Base-by-base conservation (phyloP, 2,329 filamentous ascomycete species). In the Penicillium psychrosexuale region DNA sequence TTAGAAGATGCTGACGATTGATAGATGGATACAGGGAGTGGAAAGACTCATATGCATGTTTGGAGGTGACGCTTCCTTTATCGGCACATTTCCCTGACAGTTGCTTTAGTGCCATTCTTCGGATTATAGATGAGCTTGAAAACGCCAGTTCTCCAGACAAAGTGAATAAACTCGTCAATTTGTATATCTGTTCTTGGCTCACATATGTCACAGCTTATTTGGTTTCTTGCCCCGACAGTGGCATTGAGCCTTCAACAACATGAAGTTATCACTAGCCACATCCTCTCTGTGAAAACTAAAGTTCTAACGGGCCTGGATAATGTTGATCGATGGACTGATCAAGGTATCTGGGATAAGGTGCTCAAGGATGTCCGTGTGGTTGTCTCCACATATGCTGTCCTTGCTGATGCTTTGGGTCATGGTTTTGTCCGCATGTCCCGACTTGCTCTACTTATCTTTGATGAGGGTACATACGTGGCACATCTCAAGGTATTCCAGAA, bases 1-100 rank as follows among this genome's bases (percentile, higher is more conserved):
- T 40, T 9, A 28, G 19, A 39, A 36, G 11, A 9, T 30, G 34
- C 43, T 55, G 39, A 57, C 48, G 28, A 17, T 12, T 15, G 5
- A 2, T 40, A 88, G 87, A 91, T 91, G 88, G 88, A 89, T 58
- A 92, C 89, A 0, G 89, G 89, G 1, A 90, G 83, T 60, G 89
- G 89, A 2, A 92, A 92, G 69, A 91, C 89, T 3, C 85, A 88
- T 61, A 82, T 91, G 87, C 90, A 80, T 73, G 81, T 72, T 44
- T 50, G 15, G 22, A 9, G 13, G 37, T 48, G 17, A 33, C 22
- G 46, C 46, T 27, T 24, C 28, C n/a, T 31, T 37, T 28, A 44
- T 22, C 27, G 38, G 40, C n/a, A 39, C 39, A 22, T 47, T 15
- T 11, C 22, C n/a, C 17, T 57, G 44, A 53, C 36, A 13, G 47